Percentiles rank a stretch among this genome's conserved stretches.
Evolutionary conservation across 1,284 basidiomycete genomes (phyloP).

Genomic region (Heterobasidion annosum): DNA sequence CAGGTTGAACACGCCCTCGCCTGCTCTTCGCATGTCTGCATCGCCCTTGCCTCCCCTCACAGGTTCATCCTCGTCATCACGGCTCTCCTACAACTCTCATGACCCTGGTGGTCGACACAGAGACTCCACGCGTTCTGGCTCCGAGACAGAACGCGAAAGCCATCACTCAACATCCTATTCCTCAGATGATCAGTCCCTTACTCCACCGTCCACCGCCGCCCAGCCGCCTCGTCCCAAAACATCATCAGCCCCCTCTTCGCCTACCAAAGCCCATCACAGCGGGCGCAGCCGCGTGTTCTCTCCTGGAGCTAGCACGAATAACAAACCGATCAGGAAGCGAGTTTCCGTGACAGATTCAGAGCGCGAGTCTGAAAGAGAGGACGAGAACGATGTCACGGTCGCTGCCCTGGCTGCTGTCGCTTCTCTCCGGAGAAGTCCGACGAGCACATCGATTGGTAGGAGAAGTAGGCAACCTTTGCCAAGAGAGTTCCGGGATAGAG

Average conservation of each 20-base stretch:
- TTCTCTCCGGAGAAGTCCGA: constrained; percentile 37
- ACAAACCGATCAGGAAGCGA: constrained; percentile 31
- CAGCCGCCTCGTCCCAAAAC: constrained; percentile 31
- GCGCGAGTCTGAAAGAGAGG: constrained; percentile 16
- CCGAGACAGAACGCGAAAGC: constrained; percentile 68
- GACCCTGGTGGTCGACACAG: constrained; percentile 6
- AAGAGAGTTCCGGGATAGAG: constrained; percentile 45
- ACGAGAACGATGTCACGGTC: constrained; percentile 31
- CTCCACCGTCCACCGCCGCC: constrained; percentile 27
- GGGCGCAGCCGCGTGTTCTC: constrained; percentile 20
- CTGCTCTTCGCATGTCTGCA: constrained; percentile 23
- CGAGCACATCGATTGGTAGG: constrained; percentile 24
- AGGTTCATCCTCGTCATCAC: constrained; percentile 16
- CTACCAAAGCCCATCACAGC: constrained; percentile 27
- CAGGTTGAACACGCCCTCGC: constrained; percentile 23
- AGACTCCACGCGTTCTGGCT: constrained; percentile 49
- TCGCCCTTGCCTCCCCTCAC: constrained; percentile 23
- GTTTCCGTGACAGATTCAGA: constrained; percentile 24
- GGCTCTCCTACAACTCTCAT: constrained; percentile 12
- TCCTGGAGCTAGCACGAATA: constrained; percentile 24
- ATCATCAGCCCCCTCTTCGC: constrained; percentile 47
- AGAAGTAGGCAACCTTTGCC: constrained; percentile 50
- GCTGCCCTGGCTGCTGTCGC: constrained; percentile 57
- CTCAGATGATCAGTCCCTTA: constrained; percentile 29
- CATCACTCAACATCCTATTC: constrained; percentile 25